phyloP scores from a whole-genome alignment of 139 green algal genomes.

The Closterium sp. region DNA sequence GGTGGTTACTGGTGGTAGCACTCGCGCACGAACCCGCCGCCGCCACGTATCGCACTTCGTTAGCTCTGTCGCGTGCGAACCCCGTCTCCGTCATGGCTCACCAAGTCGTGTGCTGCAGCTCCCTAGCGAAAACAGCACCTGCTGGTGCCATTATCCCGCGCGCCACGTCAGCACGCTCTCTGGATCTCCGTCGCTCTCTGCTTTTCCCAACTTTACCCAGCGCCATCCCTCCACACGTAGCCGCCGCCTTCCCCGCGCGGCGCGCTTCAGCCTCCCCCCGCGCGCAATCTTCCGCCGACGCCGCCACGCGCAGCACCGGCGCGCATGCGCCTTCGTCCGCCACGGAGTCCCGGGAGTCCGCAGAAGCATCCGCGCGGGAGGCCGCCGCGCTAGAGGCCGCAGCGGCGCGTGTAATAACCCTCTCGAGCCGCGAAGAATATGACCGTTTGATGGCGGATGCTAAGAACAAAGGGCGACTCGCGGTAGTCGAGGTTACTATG shows the following conservation, averaged over 20 bases:
- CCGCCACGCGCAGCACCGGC: background rate
- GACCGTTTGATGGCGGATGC: background rate
- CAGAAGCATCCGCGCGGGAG: background rate
- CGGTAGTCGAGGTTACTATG: background rate
- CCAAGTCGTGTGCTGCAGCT: background rate
- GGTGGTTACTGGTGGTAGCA: too few species aligned
- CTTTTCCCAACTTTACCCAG: background rate
- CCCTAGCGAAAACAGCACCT: background rate
- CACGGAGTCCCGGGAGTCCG: background rate
- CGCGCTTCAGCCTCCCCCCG: background rate
- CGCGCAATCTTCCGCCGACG: background rate
- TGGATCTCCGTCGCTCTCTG: background rate
- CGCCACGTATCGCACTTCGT: background rate
- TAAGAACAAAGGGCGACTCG: background rate
- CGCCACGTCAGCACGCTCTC: background rate
- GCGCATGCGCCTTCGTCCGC: background rate
- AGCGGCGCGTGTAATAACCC: background rate
- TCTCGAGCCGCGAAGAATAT: background rate
- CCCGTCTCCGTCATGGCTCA: background rate
- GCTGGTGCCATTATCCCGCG: background rate
- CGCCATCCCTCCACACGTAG: background rate
- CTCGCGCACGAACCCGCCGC: too few species aligned
- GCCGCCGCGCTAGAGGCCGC: background rate
- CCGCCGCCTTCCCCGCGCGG: too few species aligned
- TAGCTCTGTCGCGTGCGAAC: background rate